A percentile compares a stretch with the other conserved stretches of the same genome.
phyloP scores from a whole-genome alignment of 306 rosid species.

The Ceratonia siliqua region DNA sequence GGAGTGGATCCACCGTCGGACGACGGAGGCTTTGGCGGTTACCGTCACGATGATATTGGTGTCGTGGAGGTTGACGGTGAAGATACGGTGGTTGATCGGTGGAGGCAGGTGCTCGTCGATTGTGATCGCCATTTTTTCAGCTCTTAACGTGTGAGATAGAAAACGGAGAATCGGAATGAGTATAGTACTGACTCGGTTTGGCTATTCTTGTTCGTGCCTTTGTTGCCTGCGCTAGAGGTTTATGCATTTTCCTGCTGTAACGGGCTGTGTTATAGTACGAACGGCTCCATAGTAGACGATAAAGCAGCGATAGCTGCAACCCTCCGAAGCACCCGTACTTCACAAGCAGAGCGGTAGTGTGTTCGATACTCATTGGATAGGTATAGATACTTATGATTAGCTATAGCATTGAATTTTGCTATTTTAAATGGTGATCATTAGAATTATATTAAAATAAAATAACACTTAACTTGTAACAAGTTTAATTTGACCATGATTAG shows the following conservation, averaged over 20 bases:
- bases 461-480: too few relatives aligned
- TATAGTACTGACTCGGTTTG: too few relatives aligned
- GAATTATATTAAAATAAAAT: too few relatives aligned
- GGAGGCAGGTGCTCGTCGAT: neutral
- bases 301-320: too few relatives aligned
- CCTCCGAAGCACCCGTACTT: too few relatives aligned
- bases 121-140: neutral
- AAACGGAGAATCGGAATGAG: neutral
- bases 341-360: too few relatives aligned
- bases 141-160: too few relatives aligned
- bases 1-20: constrained; percentile 31
- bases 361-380: too few relatives aligned
- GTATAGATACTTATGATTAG: too few relatives aligned
- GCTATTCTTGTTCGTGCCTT: neutral
- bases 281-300: neutral
- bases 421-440: too few relatives aligned
- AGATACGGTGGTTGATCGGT: neutral
- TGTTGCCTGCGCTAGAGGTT: neutral
- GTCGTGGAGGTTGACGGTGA: neutral
- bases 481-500: too few relatives aligned
- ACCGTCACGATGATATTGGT: constrained; percentile 3
- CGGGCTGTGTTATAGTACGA: neutral
- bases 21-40: constrained; percentile 34
- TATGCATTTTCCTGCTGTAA: neutral
- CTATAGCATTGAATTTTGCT: too few relatives aligned